A percentile compares a stretch with the other conserved stretches of the same genome.
Conservation (phyloP, 2,329 filamentous ascomycete genomes). For the Hypoxylon sp. region DNA sequence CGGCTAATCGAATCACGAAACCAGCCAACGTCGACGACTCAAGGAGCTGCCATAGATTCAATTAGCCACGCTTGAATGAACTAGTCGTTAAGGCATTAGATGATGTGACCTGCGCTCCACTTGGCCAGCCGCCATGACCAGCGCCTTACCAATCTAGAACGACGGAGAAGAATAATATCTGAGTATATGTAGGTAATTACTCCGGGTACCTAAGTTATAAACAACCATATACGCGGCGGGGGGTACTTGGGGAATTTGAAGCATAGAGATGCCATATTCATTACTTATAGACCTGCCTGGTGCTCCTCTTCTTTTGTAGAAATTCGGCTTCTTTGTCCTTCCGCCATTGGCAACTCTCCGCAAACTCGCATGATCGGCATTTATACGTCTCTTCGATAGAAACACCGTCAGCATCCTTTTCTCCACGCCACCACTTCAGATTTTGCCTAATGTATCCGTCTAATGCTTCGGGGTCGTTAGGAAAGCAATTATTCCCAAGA, state of each 20-base stretch:
- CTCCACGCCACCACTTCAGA: constrained; percentile 90
- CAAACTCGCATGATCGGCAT: constrained; percentile 88
- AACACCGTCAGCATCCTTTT: constrained; percentile 80
- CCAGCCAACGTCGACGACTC: too few relatives aligned
- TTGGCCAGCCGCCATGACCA: too few relatives aligned
- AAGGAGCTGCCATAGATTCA: too few relatives aligned
- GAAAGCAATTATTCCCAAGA: constrained; percentile 71
- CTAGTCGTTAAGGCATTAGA: too few relatives aligned
- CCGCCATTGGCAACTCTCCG: constrained; percentile 83
- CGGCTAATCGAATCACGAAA: background rate
- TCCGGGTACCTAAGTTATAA: background rate
- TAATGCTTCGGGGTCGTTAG: constrained; percentile 75
- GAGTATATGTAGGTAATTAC: background rate
- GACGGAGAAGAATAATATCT: too few relatives aligned
- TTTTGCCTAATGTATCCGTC: constrained; percentile 76
- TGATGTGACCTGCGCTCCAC: too few relatives aligned
- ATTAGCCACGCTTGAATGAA: too few relatives aligned
- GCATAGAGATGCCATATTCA: background rate
- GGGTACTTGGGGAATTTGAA: background rate
- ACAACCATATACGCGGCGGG: background rate
- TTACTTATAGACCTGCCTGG: constrained; percentile 5
- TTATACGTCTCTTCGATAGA: constrained; percentile 89
- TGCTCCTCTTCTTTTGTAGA: constrained; percentile 42
- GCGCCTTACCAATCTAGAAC: too few relatives aligned
- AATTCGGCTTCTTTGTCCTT: constrained; percentile 75